phyloP scores from a whole-genome alignment of 768 basidiomycete species.

The Tylopilus subfusipes region DNA sequence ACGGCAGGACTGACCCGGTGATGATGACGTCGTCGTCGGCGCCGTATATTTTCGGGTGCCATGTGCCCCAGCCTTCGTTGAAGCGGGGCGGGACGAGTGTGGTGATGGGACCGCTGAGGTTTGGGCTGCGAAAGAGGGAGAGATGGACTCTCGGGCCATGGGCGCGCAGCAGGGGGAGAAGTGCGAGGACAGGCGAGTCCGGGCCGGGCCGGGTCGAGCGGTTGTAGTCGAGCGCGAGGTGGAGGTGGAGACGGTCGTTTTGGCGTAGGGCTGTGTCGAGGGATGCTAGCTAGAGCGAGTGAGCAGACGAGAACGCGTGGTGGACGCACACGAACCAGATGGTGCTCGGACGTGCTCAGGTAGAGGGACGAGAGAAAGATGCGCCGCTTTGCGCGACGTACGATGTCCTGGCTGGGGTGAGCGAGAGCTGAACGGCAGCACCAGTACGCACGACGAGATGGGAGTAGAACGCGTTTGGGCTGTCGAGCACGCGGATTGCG shows the following conservation, averaged over 20 bases:
- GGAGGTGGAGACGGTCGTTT: conserved; percentile 61
- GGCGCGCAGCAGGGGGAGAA: conserved; percentile 69
- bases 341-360: conserved; percentile 72
- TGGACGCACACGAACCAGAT: conserved; percentile 58
- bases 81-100: conserved; percentile 84
- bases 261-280: conserved; percentile 55
- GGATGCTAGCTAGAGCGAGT: conserved; percentile 58
- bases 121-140: conserved; percentile 85
- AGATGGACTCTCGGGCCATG: conserved; percentile 73
- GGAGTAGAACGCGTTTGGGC: conserved; percentile 58
- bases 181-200: conserved; percentile 59
- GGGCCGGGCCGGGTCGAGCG: conserved; percentile 73
- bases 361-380: conserved; percentile 91
- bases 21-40: conserved; percentile 90
- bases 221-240: conserved; percentile 78
- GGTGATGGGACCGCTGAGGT: conserved; percentile 69
- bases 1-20: conserved; percentile 63
- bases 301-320: not conserved
- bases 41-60: conserved; percentile 97
- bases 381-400: conserved; percentile 69
- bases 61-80: conserved; percentile 98
- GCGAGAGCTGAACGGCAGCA: not conserved
- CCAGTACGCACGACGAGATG: conserved; percentile 48
- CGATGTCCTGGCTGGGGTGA: conserved; percentile 53
- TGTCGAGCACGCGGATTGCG: conserved; percentile 50